phyloP scores from a whole-genome alignment of 495 filamentous ascomycete genomes.

The Barbatosphaeria neglecta region DNA sequence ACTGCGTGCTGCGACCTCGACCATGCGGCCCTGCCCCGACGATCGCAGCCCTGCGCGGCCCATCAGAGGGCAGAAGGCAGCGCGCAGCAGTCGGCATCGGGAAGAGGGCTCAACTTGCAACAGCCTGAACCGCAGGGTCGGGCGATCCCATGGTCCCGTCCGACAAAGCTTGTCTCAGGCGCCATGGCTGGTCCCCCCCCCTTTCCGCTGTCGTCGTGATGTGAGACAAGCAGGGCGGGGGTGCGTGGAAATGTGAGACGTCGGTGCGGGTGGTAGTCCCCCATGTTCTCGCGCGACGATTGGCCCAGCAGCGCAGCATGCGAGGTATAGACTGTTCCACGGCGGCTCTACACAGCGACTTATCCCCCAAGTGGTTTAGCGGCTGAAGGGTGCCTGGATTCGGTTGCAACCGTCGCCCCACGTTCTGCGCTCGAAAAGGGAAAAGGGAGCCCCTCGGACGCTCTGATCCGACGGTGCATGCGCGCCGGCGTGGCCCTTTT shows the following conservation, averaged over 20 bases:
- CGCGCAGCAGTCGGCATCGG: background rate
- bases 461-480: background rate
- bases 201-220: background rate
- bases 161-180: slow-evolving; percentile 11
- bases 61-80: background rate
- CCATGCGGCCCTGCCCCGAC: background rate
- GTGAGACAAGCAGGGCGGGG: background rate
- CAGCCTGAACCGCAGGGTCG: background rate
- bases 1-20: background rate
- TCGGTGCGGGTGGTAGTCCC: background rate
- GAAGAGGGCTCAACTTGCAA: background rate
- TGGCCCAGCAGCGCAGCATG: too few relatives aligned
- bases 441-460: background rate
- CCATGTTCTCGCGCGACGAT: too few relatives aligned
- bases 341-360: background rate
- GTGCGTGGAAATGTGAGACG: background rate
- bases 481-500: background rate
- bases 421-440: background rate
- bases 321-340: too few relatives aligned
- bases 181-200: background rate
- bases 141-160: slow-evolving; percentile 12
- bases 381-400: background rate
- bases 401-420: background rate
- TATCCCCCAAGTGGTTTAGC: background rate
- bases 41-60: background rate